phyloP scores from a whole-genome alignment of 2,329 filamentous ascomycete species.

The Botrytis paeoniae region DNA sequence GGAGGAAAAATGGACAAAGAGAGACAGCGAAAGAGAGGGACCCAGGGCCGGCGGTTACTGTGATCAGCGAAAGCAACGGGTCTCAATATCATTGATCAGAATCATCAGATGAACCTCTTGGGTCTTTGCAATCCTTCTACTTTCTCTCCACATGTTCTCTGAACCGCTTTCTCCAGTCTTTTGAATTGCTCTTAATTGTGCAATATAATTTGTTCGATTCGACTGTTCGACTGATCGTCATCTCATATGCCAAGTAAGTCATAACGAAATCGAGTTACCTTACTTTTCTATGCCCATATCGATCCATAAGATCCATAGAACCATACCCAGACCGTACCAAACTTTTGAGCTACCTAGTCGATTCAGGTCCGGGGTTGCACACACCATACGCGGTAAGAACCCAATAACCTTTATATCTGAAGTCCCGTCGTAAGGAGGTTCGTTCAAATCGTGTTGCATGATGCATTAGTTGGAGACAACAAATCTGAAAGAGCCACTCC shows the following conservation, averaged over 20 bases:
- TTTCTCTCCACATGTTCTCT: slow-evolving; percentile 18
- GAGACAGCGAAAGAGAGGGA: neutral
- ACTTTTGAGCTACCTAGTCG: slow-evolving; percentile 2
- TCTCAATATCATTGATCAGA: slow-evolving; percentile 13
- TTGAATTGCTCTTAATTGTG: neutral
- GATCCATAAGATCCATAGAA: slow-evolving; percentile 5
- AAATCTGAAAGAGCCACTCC: slow-evolving; percentile 14
- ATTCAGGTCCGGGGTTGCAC: slow-evolving; percentile 16
- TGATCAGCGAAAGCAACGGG: slow-evolving; percentile 11
- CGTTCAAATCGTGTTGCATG: slow-evolving; percentile 16
- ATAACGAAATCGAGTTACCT: slow-evolving; percentile 16
- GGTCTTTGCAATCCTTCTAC: neutral
- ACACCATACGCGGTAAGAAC: slow-evolving; percentile 12
- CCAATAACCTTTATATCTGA: slow-evolving; percentile 20
- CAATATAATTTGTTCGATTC: neutral
- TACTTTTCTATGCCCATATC: neutral
- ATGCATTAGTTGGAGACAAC: slow-evolving; percentile 21
- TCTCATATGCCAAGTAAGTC: slow-evolving; percentile 11
- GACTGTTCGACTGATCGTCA: neutral
- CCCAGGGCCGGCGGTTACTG: neutral
- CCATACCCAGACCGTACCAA: slow-evolving; percentile 8
- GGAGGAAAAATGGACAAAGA: neutral
- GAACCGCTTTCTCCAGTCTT: neutral
- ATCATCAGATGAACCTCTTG: slow-evolving; percentile 1
- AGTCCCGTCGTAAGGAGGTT: slow-evolving; percentile 15